Percentiles rank a stretch among this genome's conserved stretches.
These are phyloP conservation scores for Saccharum spontaneum DNA, from an alignment of 176 grass and related monocot species.

Conservation along the genomic window DNA sequence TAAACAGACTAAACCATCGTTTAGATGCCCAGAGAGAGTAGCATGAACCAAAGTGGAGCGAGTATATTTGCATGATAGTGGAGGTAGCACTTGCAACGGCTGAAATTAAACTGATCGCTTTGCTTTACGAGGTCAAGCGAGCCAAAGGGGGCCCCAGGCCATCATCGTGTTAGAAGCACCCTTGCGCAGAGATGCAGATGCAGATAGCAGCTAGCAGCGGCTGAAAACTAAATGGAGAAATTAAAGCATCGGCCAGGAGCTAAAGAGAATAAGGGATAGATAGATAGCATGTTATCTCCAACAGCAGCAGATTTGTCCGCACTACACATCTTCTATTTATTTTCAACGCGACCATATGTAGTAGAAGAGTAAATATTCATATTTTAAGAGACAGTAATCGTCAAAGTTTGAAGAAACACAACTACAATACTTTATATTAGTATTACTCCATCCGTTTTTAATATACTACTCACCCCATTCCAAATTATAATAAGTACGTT, in stretches of 20 bases:
- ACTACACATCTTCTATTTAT: neutral
- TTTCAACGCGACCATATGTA: neutral
- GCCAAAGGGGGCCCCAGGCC: neutral
- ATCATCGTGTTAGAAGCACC: neutral
- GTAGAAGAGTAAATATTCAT: neutral
- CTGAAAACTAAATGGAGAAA: neutral
- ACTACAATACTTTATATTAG: neutral
- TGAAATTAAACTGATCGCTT: neutral
- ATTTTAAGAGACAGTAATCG: too few species aligned
- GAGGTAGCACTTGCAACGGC: constrained; percentile 38
- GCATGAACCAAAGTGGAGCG: neutral
- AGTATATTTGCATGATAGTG: neutral
- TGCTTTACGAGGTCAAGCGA: neutral
- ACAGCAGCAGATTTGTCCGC: neutral
- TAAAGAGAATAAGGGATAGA: constrained; percentile 23
- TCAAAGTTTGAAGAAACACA: neutral
- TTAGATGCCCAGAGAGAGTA: neutral
- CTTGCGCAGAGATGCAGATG: neutral
- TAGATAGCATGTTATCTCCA: neutral
- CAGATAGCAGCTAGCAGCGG: neutral
- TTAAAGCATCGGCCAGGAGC: constrained; percentile 45
- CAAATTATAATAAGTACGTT: neutral
- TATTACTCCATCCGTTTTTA: neutral
- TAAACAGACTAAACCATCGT: neutral
- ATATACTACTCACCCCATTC: too few species aligned